Conservation (phyloP, 768 basidiomycete species). For the Mycena kentingensis region DNA sequence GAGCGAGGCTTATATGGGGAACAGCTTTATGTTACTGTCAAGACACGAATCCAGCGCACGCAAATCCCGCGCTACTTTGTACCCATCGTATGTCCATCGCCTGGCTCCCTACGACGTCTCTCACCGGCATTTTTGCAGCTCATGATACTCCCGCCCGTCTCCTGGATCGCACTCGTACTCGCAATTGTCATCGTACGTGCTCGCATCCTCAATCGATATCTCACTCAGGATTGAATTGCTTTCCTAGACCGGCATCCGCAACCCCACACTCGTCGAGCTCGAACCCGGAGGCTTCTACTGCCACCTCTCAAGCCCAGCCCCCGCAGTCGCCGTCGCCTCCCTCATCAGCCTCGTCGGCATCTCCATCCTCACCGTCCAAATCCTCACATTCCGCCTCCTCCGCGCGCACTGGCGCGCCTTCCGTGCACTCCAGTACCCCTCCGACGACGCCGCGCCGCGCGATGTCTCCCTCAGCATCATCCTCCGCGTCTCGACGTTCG, state of each 20-base stretch:
- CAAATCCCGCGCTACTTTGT: not conserved
- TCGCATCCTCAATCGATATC: too few relatives aligned
- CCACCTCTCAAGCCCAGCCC: not conserved
- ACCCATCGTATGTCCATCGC: conserved; percentile 1
- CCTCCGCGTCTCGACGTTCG: conserved; percentile 12
- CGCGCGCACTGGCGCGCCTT: conserved; percentile 14
- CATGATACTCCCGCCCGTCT: conserved; percentile 4
- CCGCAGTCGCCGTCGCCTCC: conserved; percentile 2
- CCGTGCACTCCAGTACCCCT: conserved; percentile 6
- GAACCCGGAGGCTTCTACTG: conserved; percentile 15
- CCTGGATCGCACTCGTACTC: conserved; percentile 5
- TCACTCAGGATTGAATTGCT: not conserved
- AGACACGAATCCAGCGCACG: conserved; percentile 4
- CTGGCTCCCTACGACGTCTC: not conserved
- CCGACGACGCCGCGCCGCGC: conserved; percentile 10
- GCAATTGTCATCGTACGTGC: conserved; percentile 3
- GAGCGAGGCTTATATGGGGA: too few relatives aligned
- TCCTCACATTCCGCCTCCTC: conserved; percentile 2
- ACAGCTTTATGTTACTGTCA: conserved; percentile 13
- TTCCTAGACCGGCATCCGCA: conserved; percentile 3
- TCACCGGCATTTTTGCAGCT: not conserved
- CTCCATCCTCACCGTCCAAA: too few relatives aligned
- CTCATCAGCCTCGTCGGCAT: conserved; percentile 1
- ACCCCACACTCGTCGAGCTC: conserved; percentile 2
- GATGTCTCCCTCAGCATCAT: conserved; percentile 16